Base-by-base conservation (phyloP, 345 rosid species). In the Boechera divaricarpa region DNA sequence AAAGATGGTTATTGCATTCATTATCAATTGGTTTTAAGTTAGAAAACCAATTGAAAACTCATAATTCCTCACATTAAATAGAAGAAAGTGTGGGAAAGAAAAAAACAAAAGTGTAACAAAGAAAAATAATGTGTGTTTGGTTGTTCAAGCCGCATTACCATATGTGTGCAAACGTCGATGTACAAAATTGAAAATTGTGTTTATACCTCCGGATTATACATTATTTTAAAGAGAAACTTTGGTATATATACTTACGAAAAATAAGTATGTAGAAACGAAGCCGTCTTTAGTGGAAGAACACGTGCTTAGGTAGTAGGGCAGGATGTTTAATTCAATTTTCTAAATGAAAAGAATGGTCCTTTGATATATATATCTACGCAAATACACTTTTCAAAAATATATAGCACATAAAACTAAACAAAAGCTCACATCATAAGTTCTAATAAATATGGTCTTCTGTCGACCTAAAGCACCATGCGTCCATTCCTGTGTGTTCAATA, bases 221-320 rank as follows among this genome's bases (percentile, higher is more conserved):
- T 28, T 11, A 31, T 56, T 31, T 31, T 57, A 57, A 60, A 5
- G 32, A 41, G 7, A 29, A 45, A 45, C 67, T 29, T 45, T 42
- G 21, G 24, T 44, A 41, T 26, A 21, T 61, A 21, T 41, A 24
- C 13, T 7, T 42, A 13, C 32, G 41, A 42, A 39, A 62, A 42
- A 6, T 24, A 63, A 39, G 42, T 61, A 61, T 26, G 5, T 41
- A 41, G 42, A 45, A 44, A 28, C 1, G 13, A 63, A 63, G 39
- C 54, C 54, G 26, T 63, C 53, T 45, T 63, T 45, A 63, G 69
- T 63, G 54, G 71, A 35, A 4, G 39, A 31, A 47, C 62, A 54
- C 62, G 52, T 68, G 62, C 62, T 44, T 68, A 68, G 52, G 62
- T 39, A 26, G 28, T 68, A 68, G 60, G 36, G 28, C n/a, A 26